These are phyloP conservation scores for Paraphoma chrysanthemicola DNA, from an alignment of 2,329 filamentous ascomycete genomes.

Conservation along the genomic window DNA sequence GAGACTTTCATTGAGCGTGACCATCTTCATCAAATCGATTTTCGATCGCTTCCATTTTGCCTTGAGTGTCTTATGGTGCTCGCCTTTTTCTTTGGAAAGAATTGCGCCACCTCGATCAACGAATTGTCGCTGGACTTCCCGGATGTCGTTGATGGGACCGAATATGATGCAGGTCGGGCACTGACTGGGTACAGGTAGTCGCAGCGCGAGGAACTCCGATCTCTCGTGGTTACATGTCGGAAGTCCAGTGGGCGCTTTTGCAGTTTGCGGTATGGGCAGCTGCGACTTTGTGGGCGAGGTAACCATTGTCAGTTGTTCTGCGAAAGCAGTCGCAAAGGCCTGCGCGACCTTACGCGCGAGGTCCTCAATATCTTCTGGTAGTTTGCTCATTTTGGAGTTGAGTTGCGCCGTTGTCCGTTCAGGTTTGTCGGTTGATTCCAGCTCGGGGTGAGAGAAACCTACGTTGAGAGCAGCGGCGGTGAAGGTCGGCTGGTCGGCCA, in stretches of 20 bases:
- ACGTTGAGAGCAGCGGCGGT: too few relatives aligned
- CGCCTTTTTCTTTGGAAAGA: not conserved
- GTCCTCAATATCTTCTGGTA: not conserved
- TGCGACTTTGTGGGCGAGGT: not conserved
- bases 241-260: not conserved
- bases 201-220: not conserved
- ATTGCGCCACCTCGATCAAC: slow-evolving; percentile 8
- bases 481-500: too few relatives aligned
- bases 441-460: not conserved
- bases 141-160: not conserved
- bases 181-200: not conserved
- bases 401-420: too few relatives aligned
- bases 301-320: not conserved
- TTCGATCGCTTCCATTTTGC: slow-evolving; percentile 12
- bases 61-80: slow-evolving; percentile 4
- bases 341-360: not conserved
- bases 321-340: not conserved
- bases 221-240: too few relatives aligned
- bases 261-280: not conserved
- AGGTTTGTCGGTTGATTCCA: not conserved
- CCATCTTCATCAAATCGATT: slow-evolving; percentile 8
- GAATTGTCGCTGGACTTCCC: slow-evolving; percentile 3
- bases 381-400: not conserved
- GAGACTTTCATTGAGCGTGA: slow-evolving; percentile 6
- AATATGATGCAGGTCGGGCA: slow-evolving; percentile 12